Evolutionary conservation across 139 green algal species (phyloP).

Genomic region (Tetraselmis chui): DNA sequence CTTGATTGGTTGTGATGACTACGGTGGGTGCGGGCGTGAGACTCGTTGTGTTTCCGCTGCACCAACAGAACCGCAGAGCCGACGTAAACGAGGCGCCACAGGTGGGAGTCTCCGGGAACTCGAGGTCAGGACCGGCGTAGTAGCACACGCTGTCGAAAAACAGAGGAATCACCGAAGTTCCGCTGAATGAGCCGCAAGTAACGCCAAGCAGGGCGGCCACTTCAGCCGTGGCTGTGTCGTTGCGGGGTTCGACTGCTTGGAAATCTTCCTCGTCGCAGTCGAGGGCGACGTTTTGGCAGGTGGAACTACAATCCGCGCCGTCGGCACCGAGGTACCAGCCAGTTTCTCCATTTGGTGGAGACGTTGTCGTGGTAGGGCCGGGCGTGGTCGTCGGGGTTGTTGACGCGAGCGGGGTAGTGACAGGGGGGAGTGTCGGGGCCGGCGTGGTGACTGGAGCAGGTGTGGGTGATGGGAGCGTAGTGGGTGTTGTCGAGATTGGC

Average conservation of each 20-base stretch:
- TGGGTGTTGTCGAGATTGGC: background rate
- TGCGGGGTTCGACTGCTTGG: background rate
- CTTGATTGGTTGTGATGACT: no score
- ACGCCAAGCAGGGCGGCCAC: background rate
- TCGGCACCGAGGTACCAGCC: background rate
- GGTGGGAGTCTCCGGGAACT: no score
- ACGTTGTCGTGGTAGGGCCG: background rate
- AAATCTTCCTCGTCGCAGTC: background rate
- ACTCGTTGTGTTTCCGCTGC: no score
- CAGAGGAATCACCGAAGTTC: background rate
- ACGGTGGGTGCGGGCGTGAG: no score
- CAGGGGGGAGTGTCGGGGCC: no score
- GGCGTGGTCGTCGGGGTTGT: background rate
- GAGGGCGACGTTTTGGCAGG: background rate
- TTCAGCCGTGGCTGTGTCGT: background rate
- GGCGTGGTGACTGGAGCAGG: background rate
- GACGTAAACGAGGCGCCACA: background rate
- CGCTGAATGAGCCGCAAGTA: background rate
- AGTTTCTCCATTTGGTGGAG: background rate
- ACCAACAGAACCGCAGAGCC: background rate
- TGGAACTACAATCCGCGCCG: background rate
- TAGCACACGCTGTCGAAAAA: background rate
- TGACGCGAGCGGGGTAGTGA: background rate
- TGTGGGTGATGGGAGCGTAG: background rate
- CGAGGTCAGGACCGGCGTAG: background rate